A percentile compares a stretch with the other conserved stretches of the same genome.
Conservation (phyloP, 2,329 filamentous ascomycete species). For the Pleurostoma richardsiae region DNA sequence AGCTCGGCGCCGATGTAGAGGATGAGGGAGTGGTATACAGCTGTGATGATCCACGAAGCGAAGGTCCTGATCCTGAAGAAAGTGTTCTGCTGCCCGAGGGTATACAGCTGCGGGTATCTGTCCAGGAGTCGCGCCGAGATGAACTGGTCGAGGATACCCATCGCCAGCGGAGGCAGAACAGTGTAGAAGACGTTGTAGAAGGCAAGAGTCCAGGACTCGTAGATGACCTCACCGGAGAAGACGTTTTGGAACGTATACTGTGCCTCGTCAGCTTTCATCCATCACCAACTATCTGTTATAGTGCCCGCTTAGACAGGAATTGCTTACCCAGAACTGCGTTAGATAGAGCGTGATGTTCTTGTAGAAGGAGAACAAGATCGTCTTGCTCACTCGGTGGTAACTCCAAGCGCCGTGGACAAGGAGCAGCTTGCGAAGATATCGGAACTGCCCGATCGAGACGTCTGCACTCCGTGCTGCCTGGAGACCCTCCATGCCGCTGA, state of each 20-base stretch:
- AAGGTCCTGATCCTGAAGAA: conserved; percentile 95
- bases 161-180: conserved; percentile 83
- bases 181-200: conserved; percentile 99
- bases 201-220: conserved; percentile 98
- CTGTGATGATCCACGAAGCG: conserved; percentile 86
- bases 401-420: conserved; percentile 97
- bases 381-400: conserved; percentile 94
- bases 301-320: not conserved
- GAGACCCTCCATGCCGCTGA: conserved; percentile 93
- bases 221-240: conserved; percentile 96
- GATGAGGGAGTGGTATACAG: conserved; percentile 90
- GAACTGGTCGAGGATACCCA: conserved; percentile 97
- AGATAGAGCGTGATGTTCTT: conserved; percentile 99
- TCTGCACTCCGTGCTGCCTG: conserved; percentile 95
- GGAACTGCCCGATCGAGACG: conserved; percentile 93
- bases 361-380: conserved; percentile 98
- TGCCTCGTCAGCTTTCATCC: conserved; percentile 17
- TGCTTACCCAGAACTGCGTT: conserved; percentile 94
- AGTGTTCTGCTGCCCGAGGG: conserved; percentile 83
- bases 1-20: conserved; percentile 82
- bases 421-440: conserved; percentile 87
- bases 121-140: conserved; percentile 91
- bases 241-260: conserved; percentile 97
- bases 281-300: not conserved
- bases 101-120: conserved; percentile 93